phyloP scores from a whole-genome alignment of 1,284 basidiomycete species.

The Fomitopsis schrenkii region DNA sequence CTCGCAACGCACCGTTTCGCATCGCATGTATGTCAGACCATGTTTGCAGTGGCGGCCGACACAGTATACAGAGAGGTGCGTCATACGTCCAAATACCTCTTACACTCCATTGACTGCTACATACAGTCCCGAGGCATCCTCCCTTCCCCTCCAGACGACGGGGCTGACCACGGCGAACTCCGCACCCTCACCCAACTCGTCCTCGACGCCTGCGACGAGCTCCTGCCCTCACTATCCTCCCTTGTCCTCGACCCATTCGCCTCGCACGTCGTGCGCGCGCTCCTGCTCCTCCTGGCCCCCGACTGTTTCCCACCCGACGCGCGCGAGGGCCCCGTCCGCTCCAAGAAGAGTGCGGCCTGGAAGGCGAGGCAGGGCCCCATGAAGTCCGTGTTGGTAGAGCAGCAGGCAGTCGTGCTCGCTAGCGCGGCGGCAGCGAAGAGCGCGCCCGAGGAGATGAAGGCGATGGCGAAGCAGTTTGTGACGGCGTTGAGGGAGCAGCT shows the following conservation, averaged over 20 bases:
- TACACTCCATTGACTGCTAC: background rate
- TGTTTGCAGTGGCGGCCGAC: slow-evolving; percentile 69
- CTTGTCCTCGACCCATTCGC: slow-evolving; percentile 82
- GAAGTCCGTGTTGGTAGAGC: slow-evolving; percentile 62
- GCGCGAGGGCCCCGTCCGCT: slow-evolving; percentile 42
- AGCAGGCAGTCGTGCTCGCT: slow-evolving; percentile 38
- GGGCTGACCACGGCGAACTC: slow-evolving; percentile 59
- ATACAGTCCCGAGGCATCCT: slow-evolving; percentile 58
- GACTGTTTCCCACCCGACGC: slow-evolving; percentile 37
- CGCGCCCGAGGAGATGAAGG: slow-evolving; percentile 50
- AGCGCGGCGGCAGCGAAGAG: slow-evolving; percentile 13
- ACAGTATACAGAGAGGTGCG: slow-evolving; percentile 81
- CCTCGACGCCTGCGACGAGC: slow-evolving; percentile 68
- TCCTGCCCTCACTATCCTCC: slow-evolving; percentile 56
- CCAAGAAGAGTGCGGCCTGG: slow-evolving; percentile 75
- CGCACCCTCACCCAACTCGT: slow-evolving; percentile 70
- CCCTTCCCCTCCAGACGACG: slow-evolving; percentile 42
- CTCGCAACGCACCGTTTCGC: slow-evolving; percentile 82
- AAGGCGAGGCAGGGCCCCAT: slow-evolving; percentile 72
- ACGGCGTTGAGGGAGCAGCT: slow-evolving; percentile 49
- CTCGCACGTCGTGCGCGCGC: slow-evolving; percentile 80
- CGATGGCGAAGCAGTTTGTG: slow-evolving; percentile 51
- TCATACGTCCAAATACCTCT: background rate
- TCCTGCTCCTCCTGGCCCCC: slow-evolving; percentile 73
- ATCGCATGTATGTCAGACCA: slow-evolving; percentile 90